Evolutionary conservation across 345 rosid species (phyloP).

Genomic region (Eucalyptus melliodora): DNA sequence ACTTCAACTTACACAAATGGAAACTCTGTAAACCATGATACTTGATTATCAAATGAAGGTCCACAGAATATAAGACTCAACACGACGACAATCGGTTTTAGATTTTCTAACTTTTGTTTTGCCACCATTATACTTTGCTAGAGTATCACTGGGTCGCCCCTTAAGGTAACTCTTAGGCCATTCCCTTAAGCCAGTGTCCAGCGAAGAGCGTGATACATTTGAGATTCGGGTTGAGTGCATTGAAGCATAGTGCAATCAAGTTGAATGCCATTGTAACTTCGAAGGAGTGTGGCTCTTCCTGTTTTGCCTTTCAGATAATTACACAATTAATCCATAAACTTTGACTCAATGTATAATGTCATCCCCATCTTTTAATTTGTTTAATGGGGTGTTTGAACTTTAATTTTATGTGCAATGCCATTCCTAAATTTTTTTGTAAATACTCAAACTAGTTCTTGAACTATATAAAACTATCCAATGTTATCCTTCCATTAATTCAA

Average conservation of each 20-base stretch:
- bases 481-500: background rate
- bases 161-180: background rate
- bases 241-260: background rate
- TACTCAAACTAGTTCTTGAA: too few relatives aligned
- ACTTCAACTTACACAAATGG: background rate
- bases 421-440: too few relatives aligned
- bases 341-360: background rate
- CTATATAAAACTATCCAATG: too few relatives aligned
- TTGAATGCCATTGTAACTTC: background rate
- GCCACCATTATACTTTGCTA: background rate
- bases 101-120: background rate
- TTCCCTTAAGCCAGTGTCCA: background rate
- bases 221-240: background rate
- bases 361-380: background rate
- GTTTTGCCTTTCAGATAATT: background rate
- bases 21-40: background rate
- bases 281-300: background rate
- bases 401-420: background rate
- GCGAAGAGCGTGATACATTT: background rate
- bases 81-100: background rate
- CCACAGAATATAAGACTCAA: background rate
- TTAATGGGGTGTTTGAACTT: background rate
- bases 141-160: background rate
- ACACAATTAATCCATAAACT: rapidly evolving
- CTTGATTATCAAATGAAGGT: background rate